Evolutionary conservation across 1,284 basidiomycete genomes (phyloP), one percentile per base, ranked within the genome.

Genomic region (Sparassis latifolia): DNA sequence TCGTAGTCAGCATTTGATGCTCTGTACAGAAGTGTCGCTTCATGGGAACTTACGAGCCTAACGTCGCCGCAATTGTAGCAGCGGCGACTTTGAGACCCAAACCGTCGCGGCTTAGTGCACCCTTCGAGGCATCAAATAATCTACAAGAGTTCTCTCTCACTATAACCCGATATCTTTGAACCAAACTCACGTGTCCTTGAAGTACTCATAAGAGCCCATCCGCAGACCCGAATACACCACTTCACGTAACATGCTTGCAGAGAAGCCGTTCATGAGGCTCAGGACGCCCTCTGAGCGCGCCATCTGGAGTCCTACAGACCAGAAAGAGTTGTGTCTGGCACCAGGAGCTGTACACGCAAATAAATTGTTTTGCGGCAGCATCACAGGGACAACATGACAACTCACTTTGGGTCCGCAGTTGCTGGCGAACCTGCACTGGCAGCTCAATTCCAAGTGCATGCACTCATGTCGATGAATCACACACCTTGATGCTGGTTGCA

Each of bases 161-260:
- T 6, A 12, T 12, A 12, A 6, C 35, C 7, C 6, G 12, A 12
- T 7, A 37, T 12, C 6, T 37, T 6, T 37, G 35, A 6, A 12
- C 12, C 7, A 12, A 39, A 60, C 68, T 46, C 33, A 72, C 68
- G 58, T 58, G 54, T 70, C 68, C 55, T 72, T 72, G 63, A 70
- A 71, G 50, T 61, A 66, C 52, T 72, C 70, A 54, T 72, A 72
- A 20, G 69, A 64, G 4, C 70, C 70, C 42, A 72, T 60, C 3
- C 70, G 62, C 29, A 71, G 55, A 29, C 69, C 68, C 0, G 69
- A 70, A 50, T 72, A 72, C 10, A 64, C 60, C 31, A 68, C 42
- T 47, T 72, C 70, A 10, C 70, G 66, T 29, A 69, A 56, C 64
- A 70, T 66, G 52, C 67, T 69, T 32, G 70, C 69, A 27, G 63